A percentile compares a stretch with the other conserved stretches of the same genome.
These are phyloP conservation scores for Ascochyta clinopodiicola DNA, from an alignment of 2,329 filamentous ascomycete species.

Conservation along the genomic window DNA sequence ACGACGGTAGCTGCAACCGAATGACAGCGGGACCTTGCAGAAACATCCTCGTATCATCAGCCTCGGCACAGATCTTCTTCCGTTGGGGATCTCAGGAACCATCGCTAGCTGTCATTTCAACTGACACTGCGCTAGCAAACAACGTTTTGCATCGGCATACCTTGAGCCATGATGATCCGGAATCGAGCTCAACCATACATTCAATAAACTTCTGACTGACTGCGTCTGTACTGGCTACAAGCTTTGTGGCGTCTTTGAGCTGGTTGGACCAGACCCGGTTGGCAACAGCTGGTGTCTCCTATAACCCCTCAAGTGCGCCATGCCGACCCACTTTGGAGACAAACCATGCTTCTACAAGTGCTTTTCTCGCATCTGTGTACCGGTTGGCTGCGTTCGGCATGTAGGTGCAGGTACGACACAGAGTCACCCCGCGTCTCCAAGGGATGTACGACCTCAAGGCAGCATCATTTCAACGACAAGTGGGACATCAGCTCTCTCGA, in stretches of 20 bases:
- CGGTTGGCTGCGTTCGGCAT: not conserved
- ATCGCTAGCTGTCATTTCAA: constrained; percentile 17
- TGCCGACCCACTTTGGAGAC: not conserved
- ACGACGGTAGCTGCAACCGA: not conserved
- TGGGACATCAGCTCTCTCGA: not conserved
- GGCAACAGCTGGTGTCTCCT: not conserved
- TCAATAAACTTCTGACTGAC: constrained; percentile 26
- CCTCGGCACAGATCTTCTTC: constrained; percentile 12
- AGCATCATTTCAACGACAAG: not conserved
- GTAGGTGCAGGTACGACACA: constrained; percentile 6
- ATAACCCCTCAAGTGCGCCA: not conserved
- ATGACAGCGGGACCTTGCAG: constrained; percentile 11
- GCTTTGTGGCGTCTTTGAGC: constrained; percentile 44
- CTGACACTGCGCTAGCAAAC: constrained; percentile 18
- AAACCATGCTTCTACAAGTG: not conserved
- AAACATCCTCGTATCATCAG: constrained; percentile 4
- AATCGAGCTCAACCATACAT: not conserved
- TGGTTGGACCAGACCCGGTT: constrained; percentile 19
- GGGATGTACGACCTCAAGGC: not conserved
- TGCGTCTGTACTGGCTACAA: constrained; percentile 35
- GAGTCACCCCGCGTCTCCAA: not conserved
- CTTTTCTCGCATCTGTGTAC: not conserved
- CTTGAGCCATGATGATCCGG: not conserved
- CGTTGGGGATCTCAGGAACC: constrained; percentile 12
- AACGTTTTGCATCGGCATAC: not conserved